phyloP scores from a whole-genome alignment of 805 yeast genomes.

The Citeromyces matritensis region DNA sequence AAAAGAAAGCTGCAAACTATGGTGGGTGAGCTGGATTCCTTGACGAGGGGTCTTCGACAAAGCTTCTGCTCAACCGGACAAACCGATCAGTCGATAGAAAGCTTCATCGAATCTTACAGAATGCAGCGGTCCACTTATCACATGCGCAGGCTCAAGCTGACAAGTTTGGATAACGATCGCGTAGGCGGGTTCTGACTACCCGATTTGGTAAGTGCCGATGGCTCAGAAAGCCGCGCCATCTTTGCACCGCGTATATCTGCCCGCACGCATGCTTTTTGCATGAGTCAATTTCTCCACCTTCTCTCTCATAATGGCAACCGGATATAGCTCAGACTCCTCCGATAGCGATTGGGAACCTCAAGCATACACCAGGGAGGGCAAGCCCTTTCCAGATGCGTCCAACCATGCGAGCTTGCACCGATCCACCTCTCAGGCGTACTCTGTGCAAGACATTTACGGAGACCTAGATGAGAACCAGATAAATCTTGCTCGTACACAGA shows the following conservation, averaged over 20 bases:
- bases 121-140: constrained; percentile 25
- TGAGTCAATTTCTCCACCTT: no score
- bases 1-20: constrained; percentile 4
- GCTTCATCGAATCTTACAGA: constrained; percentile 25
- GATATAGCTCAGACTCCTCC: no score
- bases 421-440: not conserved
- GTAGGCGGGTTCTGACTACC: constrained; percentile 13
- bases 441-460: constrained; percentile 4
- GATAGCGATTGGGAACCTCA: no score
- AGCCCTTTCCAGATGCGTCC: not conserved
- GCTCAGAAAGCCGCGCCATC: no score
- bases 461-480: constrained; percentile 19
- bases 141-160: constrained; percentile 26
- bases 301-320: no score
- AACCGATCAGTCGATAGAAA: constrained; percentile 8
- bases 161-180: constrained; percentile 28
- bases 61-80: no score
- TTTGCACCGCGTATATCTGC: no score
- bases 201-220: no score
- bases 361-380: no score
- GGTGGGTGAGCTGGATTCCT: no score
- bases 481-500: constrained; percentile 23
- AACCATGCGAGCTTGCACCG: not conserved
- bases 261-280: no score
- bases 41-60: no score